Evolutionary conservation across 208 protist genomes (phyloP).

Genomic region (Trypanosoma rangeli): DNA sequence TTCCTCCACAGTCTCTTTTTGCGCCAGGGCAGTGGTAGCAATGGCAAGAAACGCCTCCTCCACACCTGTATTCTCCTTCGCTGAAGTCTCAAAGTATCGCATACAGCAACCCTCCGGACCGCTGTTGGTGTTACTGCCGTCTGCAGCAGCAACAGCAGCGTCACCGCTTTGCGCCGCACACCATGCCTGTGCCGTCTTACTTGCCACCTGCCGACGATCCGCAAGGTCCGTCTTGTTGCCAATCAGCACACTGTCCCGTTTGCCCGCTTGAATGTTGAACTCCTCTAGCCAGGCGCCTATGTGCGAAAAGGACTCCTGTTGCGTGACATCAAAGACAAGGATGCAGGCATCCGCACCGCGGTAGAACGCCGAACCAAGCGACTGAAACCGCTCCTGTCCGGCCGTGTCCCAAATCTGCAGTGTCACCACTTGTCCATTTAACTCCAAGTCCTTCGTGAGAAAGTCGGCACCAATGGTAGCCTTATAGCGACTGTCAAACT

Average conservation of each 20-base stretch:
- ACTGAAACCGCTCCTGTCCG: conserved; percentile 99
- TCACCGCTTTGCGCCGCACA: conserved; percentile 82
- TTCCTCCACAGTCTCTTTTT: conserved; percentile 62
- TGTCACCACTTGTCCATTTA: conserved; percentile 96
- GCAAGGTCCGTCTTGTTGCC: conserved; percentile 99
- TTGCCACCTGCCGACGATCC: conserved; percentile 90
- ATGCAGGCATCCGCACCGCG: conserved; percentile 98
- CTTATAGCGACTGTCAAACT: conserved; percentile 97
- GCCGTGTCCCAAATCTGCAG: conserved; percentile 96
- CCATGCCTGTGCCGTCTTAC: conserved; percentile 95
- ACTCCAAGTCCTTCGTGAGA: conserved; percentile 97
- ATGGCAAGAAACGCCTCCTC: conserved; percentile 97
- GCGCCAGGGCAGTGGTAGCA: conserved; percentile 65
- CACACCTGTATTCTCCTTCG: conserved; percentile 98
- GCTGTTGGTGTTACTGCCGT: neutral
- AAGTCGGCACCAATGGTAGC: conserved; percentile 99
- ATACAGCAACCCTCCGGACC: conserved; percentile 62
- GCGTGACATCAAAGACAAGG: conserved; percentile 90
- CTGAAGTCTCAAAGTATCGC: conserved; percentile 98
- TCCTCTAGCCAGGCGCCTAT: conserved; percentile 97
- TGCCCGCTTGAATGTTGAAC: conserved; percentile 96
- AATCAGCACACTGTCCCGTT: conserved; percentile 98
- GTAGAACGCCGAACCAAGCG: conserved; percentile 99
- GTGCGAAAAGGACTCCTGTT: conserved; percentile 83
- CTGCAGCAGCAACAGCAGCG: conserved; percentile 1